These are phyloP conservation scores for Pseudonitzschia delicatissima DNA, from an alignment of 108 stramenopile species.

Conservation along the genomic window DNA sequence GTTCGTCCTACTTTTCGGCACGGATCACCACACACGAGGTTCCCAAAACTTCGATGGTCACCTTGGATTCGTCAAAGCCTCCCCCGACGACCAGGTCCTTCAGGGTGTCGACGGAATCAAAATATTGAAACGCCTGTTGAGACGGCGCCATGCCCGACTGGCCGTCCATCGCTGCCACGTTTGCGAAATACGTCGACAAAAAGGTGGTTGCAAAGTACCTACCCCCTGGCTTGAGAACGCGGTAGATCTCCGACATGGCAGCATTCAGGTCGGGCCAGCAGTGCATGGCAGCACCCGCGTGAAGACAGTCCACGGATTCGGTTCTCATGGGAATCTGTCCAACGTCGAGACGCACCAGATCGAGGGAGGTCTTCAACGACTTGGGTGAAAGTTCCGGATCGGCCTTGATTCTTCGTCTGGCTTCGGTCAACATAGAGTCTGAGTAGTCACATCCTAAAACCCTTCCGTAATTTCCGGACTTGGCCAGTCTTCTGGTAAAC, in stretches of 20 bases:
- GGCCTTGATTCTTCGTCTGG: conserved; percentile 65
- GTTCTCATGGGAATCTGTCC: conserved; percentile 81
- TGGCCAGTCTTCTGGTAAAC: conserved; percentile 85
- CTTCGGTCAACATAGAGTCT: conserved; percentile 88
- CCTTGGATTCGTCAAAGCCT: conserved; percentile 74
- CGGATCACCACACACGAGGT: conserved; percentile 75
- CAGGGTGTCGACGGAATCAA: conserved; percentile 60
- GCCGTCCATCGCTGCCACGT: conserved; percentile 33
- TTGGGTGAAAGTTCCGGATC: conserved; percentile 34
- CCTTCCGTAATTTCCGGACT: conserved; percentile 62
- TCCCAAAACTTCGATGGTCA: conserved; percentile 68
- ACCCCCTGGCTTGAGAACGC: conserved; percentile 91
- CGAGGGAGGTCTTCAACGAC: conserved; percentile 44
- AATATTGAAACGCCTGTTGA: conserved; percentile 83
- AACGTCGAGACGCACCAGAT: conserved; percentile 88
- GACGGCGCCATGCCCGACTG: conserved; percentile 34
- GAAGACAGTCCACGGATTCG: conserved; percentile 71
- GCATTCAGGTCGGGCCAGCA: conserved; percentile 91
- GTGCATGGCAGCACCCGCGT: conserved; percentile 97
- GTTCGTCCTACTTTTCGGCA: conserved; percentile 53
- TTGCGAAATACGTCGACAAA: conserved; percentile 63
- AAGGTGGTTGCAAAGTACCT: conserved; percentile 94
- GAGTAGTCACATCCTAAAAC: conserved; percentile 94
- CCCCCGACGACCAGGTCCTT: conserved; percentile 52
- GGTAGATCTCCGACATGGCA: conserved; percentile 78